Evolutionary conservation across 352 stramenopile species (phyloP).

Genomic region (Pythium aristosporum): DNA sequence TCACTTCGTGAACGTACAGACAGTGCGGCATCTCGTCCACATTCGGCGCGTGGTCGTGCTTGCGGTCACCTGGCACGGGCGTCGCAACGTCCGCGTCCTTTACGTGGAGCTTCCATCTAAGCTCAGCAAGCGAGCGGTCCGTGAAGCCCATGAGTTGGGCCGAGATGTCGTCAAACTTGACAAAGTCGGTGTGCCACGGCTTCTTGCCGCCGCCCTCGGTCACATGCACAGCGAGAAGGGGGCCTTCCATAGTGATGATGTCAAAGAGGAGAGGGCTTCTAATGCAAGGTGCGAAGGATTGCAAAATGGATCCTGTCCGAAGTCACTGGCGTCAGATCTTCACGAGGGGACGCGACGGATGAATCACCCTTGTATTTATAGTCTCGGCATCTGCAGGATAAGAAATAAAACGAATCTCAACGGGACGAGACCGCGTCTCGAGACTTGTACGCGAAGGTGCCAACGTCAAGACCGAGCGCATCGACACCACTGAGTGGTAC

Average conservation of each 20-base stretch:
- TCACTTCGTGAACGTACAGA: slow-evolving; percentile 57
- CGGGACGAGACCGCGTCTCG: slow-evolving; percentile 11
- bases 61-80: slow-evolving; percentile 52
- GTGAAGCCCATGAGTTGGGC: slow-evolving; percentile 57
- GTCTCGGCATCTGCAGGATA: background rate
- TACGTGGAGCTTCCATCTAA: slow-evolving; percentile 51
- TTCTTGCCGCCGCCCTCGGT: slow-evolving; percentile 33
- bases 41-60: slow-evolving; percentile 36
- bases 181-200: slow-evolving; percentile 46
- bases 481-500: slow-evolving; percentile 34
- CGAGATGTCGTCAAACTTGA: slow-evolving; percentile 70
- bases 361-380: slow-evolving; percentile 10
- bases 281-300: background rate
- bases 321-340: background rate
- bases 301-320: too few relatives aligned
- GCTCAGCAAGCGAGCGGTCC: slow-evolving; percentile 43
- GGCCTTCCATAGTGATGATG: slow-evolving; percentile 39
- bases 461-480: slow-evolving; percentile 54
- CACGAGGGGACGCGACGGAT: slow-evolving; percentile 7
- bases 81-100: slow-evolving; percentile 54
- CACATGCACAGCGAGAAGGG: slow-evolving; percentile 39
- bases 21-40: slow-evolving; percentile 53
- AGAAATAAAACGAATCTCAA: slow-evolving; percentile 14
- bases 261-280: background rate
- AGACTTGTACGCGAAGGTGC: slow-evolving; percentile 49